phyloP scores from a whole-genome alignment of 805 yeast genomes.

The Cyberlindnera veronae region DNA sequence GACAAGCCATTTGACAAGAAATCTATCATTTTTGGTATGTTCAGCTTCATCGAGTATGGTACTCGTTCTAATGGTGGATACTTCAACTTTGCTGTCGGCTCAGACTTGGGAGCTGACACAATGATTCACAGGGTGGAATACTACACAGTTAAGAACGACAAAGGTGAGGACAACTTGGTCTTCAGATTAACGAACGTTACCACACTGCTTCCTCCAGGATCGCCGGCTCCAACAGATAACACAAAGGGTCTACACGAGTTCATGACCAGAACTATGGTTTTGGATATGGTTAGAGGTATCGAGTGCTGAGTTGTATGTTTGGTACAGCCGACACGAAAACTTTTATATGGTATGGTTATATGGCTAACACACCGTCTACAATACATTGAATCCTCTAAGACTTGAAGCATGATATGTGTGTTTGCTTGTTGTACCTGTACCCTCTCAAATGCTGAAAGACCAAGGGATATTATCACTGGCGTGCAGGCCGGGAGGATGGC shows the following conservation, averaged over 20 bases:
- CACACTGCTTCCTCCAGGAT: slow-evolving; percentile 4
- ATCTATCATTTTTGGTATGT: slow-evolving; percentile 23
- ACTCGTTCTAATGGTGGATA: slow-evolving; percentile 21
- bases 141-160: slow-evolving; percentile 11
- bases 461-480: no score
- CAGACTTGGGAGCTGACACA: slow-evolving; percentile 13
- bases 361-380: background rate
- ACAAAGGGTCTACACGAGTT: slow-evolving; percentile 25
- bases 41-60: slow-evolving; percentile 19
- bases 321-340: background rate
- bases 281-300: slow-evolving; percentile 21
- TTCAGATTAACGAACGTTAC: slow-evolving; percentile 22
- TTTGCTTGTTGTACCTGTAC: no score
- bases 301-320: slow-evolving; percentile 1
- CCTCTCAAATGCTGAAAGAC: no score
- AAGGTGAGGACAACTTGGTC: slow-evolving; percentile 16
- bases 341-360: background rate
- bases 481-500: no score
- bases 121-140: slow-evolving; percentile 24
- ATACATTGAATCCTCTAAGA: no score
- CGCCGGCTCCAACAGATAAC: slow-evolving; percentile 16
- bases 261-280: slow-evolving; percentile 27
- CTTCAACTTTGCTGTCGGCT: slow-evolving; percentile 20
- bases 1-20: slow-evolving; percentile 13
- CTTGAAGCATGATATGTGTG: no score